Evolutionary conservation across 169 alveolate genomes (phyloP).

Genomic region (Eimeria maxima): DNA sequence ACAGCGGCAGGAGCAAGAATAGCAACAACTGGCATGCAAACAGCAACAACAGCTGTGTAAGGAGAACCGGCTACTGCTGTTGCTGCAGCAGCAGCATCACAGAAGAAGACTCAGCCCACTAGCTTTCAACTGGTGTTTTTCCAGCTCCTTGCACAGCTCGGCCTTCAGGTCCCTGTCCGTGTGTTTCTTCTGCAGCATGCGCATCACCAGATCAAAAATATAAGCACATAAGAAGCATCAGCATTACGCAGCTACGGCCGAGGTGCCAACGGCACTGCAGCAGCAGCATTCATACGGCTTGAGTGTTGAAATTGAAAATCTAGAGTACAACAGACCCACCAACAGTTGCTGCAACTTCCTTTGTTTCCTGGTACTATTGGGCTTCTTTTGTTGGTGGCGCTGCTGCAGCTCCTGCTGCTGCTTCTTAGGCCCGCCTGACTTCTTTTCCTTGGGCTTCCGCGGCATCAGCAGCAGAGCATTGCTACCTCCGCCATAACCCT

Average conservation of each 20-base stretch:
- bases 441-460: conserved; percentile 8
- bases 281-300: not conserved
- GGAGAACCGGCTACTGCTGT: not conserved
- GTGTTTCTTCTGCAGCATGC: conserved; percentile 72
- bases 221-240: not conserved
- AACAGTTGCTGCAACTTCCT: conserved; percentile 43
- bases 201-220: not conserved
- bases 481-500: conserved; percentile 45
- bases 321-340: not conserved
- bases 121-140: not conserved
- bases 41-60: not conserved
- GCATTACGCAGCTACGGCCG: not conserved
- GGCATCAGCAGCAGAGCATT: conserved; percentile 64
- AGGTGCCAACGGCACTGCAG: not conserved
- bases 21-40: not conserved
- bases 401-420: conserved; percentile 12
- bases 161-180: conserved; percentile 9
- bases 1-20: not conserved
- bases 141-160: conserved; percentile 22
- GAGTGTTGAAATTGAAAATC: not conserved
- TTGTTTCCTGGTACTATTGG: conserved; percentile 29
- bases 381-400: conserved; percentile 11
- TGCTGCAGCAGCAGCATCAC: conserved; percentile 14
- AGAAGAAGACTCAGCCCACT: not conserved
- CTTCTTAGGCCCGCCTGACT: not conserved